Evolutionary conservation across 306 rosid species (phyloP), one percentile per base, ranked within the genome.

Genomic region (Lathyrus sativus): DNA sequence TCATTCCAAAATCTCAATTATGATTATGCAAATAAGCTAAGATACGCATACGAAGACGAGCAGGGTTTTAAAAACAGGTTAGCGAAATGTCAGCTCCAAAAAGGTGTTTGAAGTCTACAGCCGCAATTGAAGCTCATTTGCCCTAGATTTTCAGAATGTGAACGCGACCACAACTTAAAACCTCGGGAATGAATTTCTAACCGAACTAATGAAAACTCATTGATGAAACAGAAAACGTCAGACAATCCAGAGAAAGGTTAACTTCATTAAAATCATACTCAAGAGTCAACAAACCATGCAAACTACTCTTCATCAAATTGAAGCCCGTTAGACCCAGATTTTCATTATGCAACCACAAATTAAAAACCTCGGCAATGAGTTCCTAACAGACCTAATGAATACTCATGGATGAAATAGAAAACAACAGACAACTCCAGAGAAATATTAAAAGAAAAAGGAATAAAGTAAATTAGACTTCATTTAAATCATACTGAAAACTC

Each of bases 251-350:
- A 48, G n/a, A 66, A 7, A 22, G 11, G 11, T 39, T 11, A 39
- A 26, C 72, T 26, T 18, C 68, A 41, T 65, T 13, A 35, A 44
- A 61, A 1, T 62, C 48, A 51, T 42, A 50, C 71, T 12, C 14
- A 37, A 62, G 63, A 62, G 28, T 19, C 28, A 70, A 26, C 11
- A 60, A 35, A 77, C 46, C 9, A 28, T 68, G 68, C 79, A 58
- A 24, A 60, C 56, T 12, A 58, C 39, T 63, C 5, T 45, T 18
- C 59, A 77, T 59, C 17, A 24, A 9, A 53, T 19, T 56, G 62
- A 56, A 56, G 38, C 19, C 18, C 5, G n/a, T 28, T 28, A 12
- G 18, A 56, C 62, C 62, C 3, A 28, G 37, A 55, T 11, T 50
- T 9, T 50, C 29, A 45, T 2, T 7, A 45, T 13, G 7, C 51